Evolutionary conservation across 2,329 filamentous ascomycete species (phyloP), one percentile per base, ranked within the genome.

Genomic region (Trichoderma asperellum): DNA sequence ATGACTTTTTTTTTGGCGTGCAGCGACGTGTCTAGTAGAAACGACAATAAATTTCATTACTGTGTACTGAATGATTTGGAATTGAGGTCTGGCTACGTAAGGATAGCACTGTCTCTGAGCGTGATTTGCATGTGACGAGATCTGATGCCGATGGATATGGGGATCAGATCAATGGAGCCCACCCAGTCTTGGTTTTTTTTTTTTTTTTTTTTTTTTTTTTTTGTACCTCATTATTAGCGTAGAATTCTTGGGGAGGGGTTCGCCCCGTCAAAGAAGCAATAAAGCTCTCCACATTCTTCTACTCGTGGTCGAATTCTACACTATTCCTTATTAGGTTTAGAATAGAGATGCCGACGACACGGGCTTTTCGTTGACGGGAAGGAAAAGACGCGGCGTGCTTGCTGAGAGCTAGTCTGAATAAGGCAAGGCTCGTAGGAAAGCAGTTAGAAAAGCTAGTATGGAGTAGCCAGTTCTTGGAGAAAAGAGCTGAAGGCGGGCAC

Each of bases 381-480:
- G 63, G 24, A 58, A n/a, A 62, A 62, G 40, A 68, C 74, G 73
- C 69, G 73, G 73, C 68, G 49, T 43, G 16, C 11, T 49, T 34
- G 53, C 16, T 43, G 12, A 12, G 34, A 24, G 61, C 61, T 64
- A 64, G 34, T 18, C 61, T 56, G 8, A 10, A 64, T 55, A 12
- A 0, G 61, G 61, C 27, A 56, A 56, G 18, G 14, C 35, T 29
- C 8, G 27, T 21, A n/a, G 24, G 3, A 21, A 18, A 5, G 24
- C 18, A 53, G 16, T 10, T 47, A 14, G 47, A 16, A 37, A 40
- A 35, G 18, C 29, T 61, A 10, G 10, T 37, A 10, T 56, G 18
- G 12, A 43, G 24, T 27, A 16, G 16, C 34, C 4, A 27, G 43
- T 4, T 12, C 10, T 49, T 49, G 47, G 6, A 5, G 40, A 27